Conservation (phyloP, 352 stramenopile genomes). For the Aphanomyces cochlioides region DNA sequence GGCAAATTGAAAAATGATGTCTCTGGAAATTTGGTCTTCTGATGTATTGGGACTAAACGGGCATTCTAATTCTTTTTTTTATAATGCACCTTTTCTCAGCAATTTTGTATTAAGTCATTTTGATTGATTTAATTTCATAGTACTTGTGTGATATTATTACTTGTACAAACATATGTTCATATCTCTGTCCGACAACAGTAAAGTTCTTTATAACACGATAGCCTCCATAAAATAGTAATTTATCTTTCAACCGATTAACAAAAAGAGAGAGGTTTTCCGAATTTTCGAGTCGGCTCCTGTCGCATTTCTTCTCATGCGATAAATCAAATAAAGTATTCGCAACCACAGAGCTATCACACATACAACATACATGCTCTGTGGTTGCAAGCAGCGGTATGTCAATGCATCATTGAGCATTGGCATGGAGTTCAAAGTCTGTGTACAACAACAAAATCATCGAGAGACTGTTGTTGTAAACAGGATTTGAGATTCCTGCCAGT, state of each 20-base stretch:
- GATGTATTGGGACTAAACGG: not conserved
- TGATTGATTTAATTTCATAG: not conserved
- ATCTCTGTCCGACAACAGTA: not conserved
- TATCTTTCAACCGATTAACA: not conserved
- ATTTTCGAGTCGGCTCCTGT: not conserved
- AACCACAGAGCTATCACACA: no score
- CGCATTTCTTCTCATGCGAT: not conserved
- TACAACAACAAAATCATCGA: no score
- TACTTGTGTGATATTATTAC: not conserved
- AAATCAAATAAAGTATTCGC: conserved; percentile 8
- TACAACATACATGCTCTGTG: no score
- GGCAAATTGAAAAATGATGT: conserved; percentile 6
- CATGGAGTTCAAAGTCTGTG: no score
- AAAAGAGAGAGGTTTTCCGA: conserved; percentile 3
- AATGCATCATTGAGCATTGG: no score
- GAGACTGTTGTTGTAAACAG: no score
- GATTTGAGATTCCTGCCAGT: no score
- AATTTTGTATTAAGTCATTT: not conserved
- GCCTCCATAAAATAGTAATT: not conserved
- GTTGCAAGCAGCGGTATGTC: no score
- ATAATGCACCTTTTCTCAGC: no score
- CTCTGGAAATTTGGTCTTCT: conserved; percentile 17
- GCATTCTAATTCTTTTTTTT: no score
- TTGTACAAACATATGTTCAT: not conserved
- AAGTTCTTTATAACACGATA: not conserved